Base-by-base conservation (phyloP, 2,329 filamentous ascomycete species). In the Elsinoe arachidis region DNA sequence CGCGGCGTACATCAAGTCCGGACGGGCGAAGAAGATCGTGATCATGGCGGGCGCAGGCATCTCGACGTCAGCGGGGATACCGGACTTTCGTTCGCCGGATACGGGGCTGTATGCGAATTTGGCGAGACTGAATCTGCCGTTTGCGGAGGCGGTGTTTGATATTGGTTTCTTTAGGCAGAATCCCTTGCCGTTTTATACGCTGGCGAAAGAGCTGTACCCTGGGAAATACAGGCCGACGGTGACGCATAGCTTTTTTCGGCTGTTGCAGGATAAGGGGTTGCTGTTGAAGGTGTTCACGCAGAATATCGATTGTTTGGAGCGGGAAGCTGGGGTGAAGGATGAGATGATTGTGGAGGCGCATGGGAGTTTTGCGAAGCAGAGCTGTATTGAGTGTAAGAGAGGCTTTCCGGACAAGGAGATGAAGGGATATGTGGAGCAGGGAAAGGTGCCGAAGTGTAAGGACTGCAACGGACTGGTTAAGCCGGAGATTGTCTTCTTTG, bases 231-330 rank as follows among this genome's bases (percentile, higher is more conserved):
- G 85, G 56, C 93, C 93, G 0, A 99, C 93, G 1, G 78, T 97
- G 56, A 87, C 90, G 1, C 93, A 99, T 73, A 86, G 83, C 35
- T 99, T 99, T 72, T 85, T 99, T 65, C 80, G 83, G 12, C 77
- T 99, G 21, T 82, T 97, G 14, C 81, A 91, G 58, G 77, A 84
- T 60, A 96, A 95, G 73, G 83, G 82, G 3, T 76, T 92, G 39
- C 76, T 99, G 21, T 76, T 86, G 63, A 93, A 90, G 76, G 81
- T 93, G 55, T 99, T 97, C 71, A 96, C 93, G 0, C 93, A 99
- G 69, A 99, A 99, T 68, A 97, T 99, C 63, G 93, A 99, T 74
- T 96, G 90, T 66, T 79, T 99, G 11, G 93, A 99, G 73, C 83
- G 91, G 19, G 80, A 82, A 63, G 93, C 92, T 11, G 93, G 93